Evolutionary conservation across 1,284 basidiomycete species (phyloP).

Genomic region (Naganishia albida): DNA sequence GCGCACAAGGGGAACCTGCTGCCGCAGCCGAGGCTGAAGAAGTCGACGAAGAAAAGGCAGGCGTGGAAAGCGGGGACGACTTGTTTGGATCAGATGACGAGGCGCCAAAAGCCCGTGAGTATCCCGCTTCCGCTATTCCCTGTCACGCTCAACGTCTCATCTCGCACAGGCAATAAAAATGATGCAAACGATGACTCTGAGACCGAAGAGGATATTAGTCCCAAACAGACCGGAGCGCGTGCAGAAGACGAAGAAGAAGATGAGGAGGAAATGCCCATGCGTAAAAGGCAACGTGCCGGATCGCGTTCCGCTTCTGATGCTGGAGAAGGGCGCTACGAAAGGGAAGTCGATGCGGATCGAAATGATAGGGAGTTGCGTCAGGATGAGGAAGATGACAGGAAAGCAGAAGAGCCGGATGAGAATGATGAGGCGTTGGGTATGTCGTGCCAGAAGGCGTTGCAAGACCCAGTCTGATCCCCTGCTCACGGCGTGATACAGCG

Average conservation of each 20-base stretch:
- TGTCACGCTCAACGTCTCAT: too few species aligned
- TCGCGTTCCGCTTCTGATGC: conserved; percentile 14
- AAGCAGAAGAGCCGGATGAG: conserved; percentile 19
- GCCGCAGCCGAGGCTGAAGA: not conserved
- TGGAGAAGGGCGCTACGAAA: not conserved
- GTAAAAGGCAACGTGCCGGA: conserved; percentile 23
- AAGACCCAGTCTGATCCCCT: not conserved
- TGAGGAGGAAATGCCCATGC: conserved; percentile 15
- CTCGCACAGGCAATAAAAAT: not conserved
- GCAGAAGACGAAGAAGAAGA: conserved; percentile 27
- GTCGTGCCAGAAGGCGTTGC: not conserved
- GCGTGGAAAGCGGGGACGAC: not conserved
- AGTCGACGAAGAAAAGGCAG: not conserved
- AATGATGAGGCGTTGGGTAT: conserved; percentile 19
- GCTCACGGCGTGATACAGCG: conserved; percentile 27
- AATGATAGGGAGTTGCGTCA: conserved; percentile 4
- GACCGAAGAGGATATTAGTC: conserved; percentile 2
- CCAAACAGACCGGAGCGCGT: not conserved
- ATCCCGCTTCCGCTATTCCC: not conserved
- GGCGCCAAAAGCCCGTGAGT: not conserved
- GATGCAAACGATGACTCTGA: conserved; percentile 11
- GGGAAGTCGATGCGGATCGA: conserved; percentile 11
- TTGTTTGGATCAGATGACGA: conserved; percentile 15
- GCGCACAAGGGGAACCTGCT: not conserved
- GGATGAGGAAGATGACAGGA: conserved; percentile 18